phyloP scores from a whole-genome alignment of 495 filamentous ascomycete genomes.

The Talaromyces wortmannii region DNA sequence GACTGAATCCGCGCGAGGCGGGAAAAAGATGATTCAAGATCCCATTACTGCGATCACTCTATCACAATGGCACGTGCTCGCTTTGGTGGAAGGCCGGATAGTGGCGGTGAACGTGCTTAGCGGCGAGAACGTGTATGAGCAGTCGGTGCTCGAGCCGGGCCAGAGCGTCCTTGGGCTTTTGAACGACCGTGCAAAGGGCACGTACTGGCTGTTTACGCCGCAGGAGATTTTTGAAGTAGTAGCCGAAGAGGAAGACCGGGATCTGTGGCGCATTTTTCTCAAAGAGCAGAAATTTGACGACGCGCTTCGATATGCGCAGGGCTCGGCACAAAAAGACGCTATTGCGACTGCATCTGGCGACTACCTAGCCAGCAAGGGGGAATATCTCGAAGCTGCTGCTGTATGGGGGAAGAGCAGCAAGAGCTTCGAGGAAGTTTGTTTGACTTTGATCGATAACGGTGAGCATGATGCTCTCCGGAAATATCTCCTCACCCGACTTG shows the following conservation, averaged over 20 bases:
- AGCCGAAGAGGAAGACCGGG: conserved; percentile 79
- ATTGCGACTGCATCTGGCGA: conserved; percentile 88
- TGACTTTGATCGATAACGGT: conserved; percentile 81
- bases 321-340: conserved; percentile 71
- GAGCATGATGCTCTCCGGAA: conserved; percentile 88
- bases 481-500: conserved; percentile 81
- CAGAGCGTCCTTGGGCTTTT: conserved; percentile 74
- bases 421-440: conserved; percentile 89
- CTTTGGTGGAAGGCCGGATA: conserved; percentile 72
- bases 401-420: conserved; percentile 95
- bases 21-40: conserved; percentile 58
- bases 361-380: conserved; percentile 69
- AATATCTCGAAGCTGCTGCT: conserved; percentile 75
- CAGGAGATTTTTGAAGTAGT: conserved; percentile 91
- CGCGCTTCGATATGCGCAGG: conserved; percentile 73
- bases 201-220: conserved; percentile 91
- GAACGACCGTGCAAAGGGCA: conserved; percentile 86
- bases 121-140: conserved; percentile 76
- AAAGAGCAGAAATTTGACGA: conserved; percentile 78
- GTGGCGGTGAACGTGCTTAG: conserved; percentile 82
- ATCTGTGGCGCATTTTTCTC: conserved; percentile 91
- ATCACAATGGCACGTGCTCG: conserved; percentile 89
- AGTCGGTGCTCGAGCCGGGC: conserved; percentile 73
- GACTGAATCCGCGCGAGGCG: conserved; percentile 55
- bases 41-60: conserved; percentile 73